Evolutionary conservation across 306 rosid species (phyloP), one percentile per base, ranked within the genome.

Genomic region (Clitoria ternatea): DNA sequence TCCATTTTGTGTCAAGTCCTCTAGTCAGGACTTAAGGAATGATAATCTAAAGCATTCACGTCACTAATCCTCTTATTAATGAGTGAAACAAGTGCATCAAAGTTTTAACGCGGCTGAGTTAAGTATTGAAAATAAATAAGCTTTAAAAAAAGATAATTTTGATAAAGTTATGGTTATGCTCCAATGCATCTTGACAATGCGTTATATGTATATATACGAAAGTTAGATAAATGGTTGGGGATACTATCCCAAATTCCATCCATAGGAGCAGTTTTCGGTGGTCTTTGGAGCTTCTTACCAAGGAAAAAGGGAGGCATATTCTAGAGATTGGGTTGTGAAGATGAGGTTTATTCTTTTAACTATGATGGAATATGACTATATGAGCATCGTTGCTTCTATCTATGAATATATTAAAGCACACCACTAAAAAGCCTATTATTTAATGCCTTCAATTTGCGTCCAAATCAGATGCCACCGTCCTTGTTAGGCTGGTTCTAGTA

Each of bases 321-420:
- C 69, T 50, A 48, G 71, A 67, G 23, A 64, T 24, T 69, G 62
- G 55, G 4, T 32, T 13, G 30, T 47, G 42, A 54, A 55, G 67
- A 73, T 44, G 56, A 80, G 79, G 81, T 73, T 80, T 69, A 74
- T 77, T 52, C 73, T 61, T 35, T 72, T 23, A 48, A 32, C 3
- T 15, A 17, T 13, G 23, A n/a, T 57, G 72, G 76, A 50, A 81
- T 72, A 75, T 63, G 23, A 70, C 20, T 33, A 26, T 48, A 68
- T 35, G 1, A 27, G 72, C 27, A 81, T 59, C 42, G 15, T 52
- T 54, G 66, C 9, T 50, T 56, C 35, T 61, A 23, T 47, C 23
- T 70, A 62, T 56, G 66, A 56, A 20, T 40, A 74, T 54, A 36
- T 56, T 29, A 39, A 20, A 33, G 49, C 26, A 49, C 35, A 18